Base-by-base conservation (phyloP, 2,329 filamentous ascomycete genomes). In the Sporothrix brasiliensis region DNA sequence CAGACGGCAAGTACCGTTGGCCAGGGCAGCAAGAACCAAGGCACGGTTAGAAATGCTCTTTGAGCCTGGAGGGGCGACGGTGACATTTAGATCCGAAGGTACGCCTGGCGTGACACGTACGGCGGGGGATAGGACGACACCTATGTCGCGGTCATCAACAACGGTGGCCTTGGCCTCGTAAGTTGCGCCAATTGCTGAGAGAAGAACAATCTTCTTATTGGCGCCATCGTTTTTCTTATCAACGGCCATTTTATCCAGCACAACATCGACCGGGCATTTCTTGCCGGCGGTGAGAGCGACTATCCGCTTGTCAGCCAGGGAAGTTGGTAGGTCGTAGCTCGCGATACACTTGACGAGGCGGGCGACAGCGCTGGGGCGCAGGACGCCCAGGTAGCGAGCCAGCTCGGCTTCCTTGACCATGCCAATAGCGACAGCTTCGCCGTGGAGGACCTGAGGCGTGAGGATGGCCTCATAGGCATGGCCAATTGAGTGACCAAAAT, bases 391-490 rank as follows among this genome's bases (percentile, higher is more conserved):
- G 79, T 94, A 92, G 70, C 95, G 91, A 30, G 95, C 92, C 69
- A 99, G 83, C 79, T 98, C 95, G 13, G 94, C 95, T 80, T 99
- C 95, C 79, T 96, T 97, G 72, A 98, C 92, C 95, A 99, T 99
- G 34, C 95, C 95, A 75, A 99, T 97, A 27, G 95, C 93, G 13
- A 99, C 94, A 73, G 92, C 93, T 79, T 99, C 95, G 72, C 95
- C 95, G 77, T 99, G 95, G 7, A 99, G 87, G 50, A 99, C 89
- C 79, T 99, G 94, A 0, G 95, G 95, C 0, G 96, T 97, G 54
- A 98, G 85, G 60, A 99, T 93, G 39, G 95, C 95, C 81, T 99
- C 95, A 76, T 94, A 93, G 21, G 95, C 95, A 80, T 99, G 95
- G 16, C 95, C 95, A 74, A 99, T 98, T 0, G 95, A 98, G 79